Evolutionary conservation across 2,329 filamentous ascomycete species (phyloP), one percentile per base, ranked within the genome.

Genomic region (Biscogniauxia marginata): DNA sequence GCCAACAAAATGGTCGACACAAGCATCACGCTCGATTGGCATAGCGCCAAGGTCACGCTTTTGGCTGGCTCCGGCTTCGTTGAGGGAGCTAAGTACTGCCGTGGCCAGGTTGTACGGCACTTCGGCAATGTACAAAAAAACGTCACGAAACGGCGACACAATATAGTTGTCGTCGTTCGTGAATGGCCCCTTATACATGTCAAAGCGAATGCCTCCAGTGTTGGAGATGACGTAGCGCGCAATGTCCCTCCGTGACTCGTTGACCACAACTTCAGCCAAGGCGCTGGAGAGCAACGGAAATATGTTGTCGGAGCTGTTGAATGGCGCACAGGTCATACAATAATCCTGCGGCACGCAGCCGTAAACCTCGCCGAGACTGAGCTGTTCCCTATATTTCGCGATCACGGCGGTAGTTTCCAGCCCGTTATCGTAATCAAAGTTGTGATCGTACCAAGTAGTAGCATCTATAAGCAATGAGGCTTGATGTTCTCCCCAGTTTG

Each of bases 121-220:
- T 24, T 81, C 73, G 0, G 79, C 72, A 24, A 85, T 74, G 63
- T 79, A 84, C 39, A 80, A 70, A 66, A 84, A 84, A 1, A 74
- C 69, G 49, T 84, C 79, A 4, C 69, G 66, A 66, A 84, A 85
- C 0, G 83, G 82, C 0, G 79, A 80, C 0, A 84, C 79, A 60
- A 84, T 84, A 67, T 80, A 84, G 46, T 70, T 74, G 56, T 77
- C 74, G 45, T 78, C 76, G 18, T 71, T 78, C 0, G 84, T 86
- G 65, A 87, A 88, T 0, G 83, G 82, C 0, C 85, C 85, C 68
- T 87, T 77, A 57, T 82, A 77, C 11, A 88, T 70, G 61, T 88
- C 84, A 63, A 86, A 87, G 2, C 84, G 80, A 21, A 87, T 76
- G 25, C 75, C 77, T 22, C 84, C 84, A 0, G 83, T 85, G 69